Evolutionary conservation across 1,284 basidiomycete species (phyloP), one percentile per base, ranked within the genome.

Genomic region (Cerrena zonata): DNA sequence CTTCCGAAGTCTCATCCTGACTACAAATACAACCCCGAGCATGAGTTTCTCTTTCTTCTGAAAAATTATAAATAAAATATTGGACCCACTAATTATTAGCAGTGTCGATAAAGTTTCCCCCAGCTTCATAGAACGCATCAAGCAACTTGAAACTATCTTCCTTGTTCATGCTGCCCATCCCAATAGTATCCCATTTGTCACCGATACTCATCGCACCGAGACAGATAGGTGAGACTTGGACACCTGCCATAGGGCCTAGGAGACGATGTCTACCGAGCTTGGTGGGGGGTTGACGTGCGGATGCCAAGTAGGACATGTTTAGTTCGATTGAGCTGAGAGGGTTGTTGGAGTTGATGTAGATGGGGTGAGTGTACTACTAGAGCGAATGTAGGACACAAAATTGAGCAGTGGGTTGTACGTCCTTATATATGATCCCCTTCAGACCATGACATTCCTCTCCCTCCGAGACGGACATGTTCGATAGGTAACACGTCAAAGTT

Each of bases 201-300:
- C 73, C 73, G 49, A 76, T 60, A 19, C 63, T 66, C 72, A 74
- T 74, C 27, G 68, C 71, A 15, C 76, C 76, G 11, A 78, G 63
- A 50, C 64, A 67, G 3, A 77, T 59, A 0, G 75, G 75, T 2
- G 73, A 75, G 26, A 77, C 75, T 50, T 49, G 47, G 15, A 49
- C 39, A 66, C 60, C 47, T 73, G 37, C 45, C 18, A 3, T 26
- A 34, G 45, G 50, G 25, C 38, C 19, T 3, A 40, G 37, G 18
- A 41, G 34, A 13, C 50, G 45, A 25, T 51, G 37, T 2, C 18
- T 19, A 43, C 45, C 50, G 25, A 51, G 50, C 15, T 46, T 47
- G 37, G 45, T 48, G 19, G 47, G 36, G 15, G 50, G 45, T 36
- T 15, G 23, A n/a, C 45, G 45, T 13, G 22, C 3, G 11, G 49